Base-by-base conservation (phyloP, 345 rosid genomes). In the Zanthoxylum bungeanum region DNA sequence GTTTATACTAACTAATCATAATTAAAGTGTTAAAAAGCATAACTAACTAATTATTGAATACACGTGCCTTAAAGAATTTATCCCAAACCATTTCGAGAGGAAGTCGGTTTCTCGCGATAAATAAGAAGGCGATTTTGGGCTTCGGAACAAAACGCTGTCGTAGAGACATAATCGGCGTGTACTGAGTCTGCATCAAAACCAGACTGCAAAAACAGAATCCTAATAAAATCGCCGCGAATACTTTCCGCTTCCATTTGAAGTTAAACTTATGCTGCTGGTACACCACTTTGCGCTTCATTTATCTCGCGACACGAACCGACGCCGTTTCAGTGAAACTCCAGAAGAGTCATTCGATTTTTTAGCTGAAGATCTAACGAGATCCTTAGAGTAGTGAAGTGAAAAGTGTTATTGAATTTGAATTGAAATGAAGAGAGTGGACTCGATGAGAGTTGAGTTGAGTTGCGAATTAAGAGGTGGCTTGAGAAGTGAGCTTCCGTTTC, bases 21-120 rank as follows among this genome's bases (percentile, higher is more conserved):
- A 66, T 44, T 9, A 21, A 31, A 50, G 0, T 42, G 9, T 12
- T 42, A 47, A n/a, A n/a, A n/a, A n/a, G n/a, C n/a, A n/a, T 25
- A 33, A 22, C 9, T 30, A 27, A 9, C 22, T 66, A 22, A 21
- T 8, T 49, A 30, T 31, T 8, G 34, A 44, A 14, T 14, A 76
- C 9, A 25, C 57, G 55, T 75, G 84, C 99, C 97, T 84, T 73
- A 74, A 95, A 84, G 75, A 92, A 95, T 0, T 91, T 81, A 71
- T 92, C 90, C 99, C 99, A 95, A 17, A 88, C 82, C 67, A 89
- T 69, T 16, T 95, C 97, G 21, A 95, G 91, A 64, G 98, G 89
- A 21, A 95, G 86, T 2, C 98, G 93, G 65, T 95, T 95, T 66
- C 98, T 78, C 0, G 99, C 89, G 17, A 95, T 91, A 78, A 92